A percentile compares a stretch with the other conserved stretches of the same genome.
Conservation (phyloP, 345 rosid species). For the Geranium rotundifolium region DNA sequence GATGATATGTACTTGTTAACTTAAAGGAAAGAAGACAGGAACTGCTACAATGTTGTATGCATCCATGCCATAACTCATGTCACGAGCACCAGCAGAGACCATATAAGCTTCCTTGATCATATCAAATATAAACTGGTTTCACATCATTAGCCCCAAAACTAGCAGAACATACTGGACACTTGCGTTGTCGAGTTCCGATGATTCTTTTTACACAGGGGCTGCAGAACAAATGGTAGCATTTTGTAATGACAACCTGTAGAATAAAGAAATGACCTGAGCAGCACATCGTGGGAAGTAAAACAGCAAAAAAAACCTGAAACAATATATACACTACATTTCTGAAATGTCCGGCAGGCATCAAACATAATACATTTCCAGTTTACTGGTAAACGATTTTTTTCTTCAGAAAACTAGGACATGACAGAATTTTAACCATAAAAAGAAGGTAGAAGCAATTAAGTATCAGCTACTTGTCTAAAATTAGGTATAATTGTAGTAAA, state of each 20-base stretch:
- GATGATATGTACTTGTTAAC: background rate
- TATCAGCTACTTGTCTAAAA: no score
- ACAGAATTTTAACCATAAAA: no score
- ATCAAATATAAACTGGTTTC: conserved; percentile 84
- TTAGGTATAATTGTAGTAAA: no score
- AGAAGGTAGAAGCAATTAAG: no score
- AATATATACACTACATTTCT: background rate
- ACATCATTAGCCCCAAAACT: conserved; percentile 88
- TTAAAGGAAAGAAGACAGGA: background rate
- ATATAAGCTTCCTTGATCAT: background rate
- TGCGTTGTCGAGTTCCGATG: conserved; percentile 64
- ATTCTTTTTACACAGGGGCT: conserved; percentile 69
- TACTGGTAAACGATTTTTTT: no score
- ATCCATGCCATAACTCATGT: no score
- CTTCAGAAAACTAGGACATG: no score
- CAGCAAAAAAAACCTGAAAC: background rate
- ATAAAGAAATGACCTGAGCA: conserved; percentile 1
- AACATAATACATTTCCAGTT: no score
- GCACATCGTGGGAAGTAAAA: background rate
- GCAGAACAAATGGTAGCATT: conserved; percentile 94
- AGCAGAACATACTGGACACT: conserved; percentile 72
- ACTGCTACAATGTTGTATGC: no score
- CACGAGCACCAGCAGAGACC: no score
- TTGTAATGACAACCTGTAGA: conserved; percentile 83
- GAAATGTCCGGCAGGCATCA: no score